Base-by-base conservation (phyloP, 495 filamentous ascomycete species). In the Saxophila tyrrhenica region DNA sequence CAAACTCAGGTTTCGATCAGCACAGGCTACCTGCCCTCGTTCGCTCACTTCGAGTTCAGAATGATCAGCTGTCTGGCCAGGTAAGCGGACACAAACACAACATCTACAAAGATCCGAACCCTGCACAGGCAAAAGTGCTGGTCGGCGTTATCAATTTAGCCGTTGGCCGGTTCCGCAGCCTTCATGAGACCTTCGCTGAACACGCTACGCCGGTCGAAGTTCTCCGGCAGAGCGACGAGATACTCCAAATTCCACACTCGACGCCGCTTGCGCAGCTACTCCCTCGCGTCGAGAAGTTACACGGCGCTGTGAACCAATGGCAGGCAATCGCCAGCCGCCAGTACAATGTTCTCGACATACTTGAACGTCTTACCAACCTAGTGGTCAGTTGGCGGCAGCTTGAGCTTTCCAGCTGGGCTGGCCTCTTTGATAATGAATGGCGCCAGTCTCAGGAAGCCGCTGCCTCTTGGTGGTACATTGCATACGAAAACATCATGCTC, bases 391-490 rank as follows among this genome's bases (percentile, higher is more conserved):
- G 94, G 94, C 79, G 94, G 25, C 81, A 87, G 35, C 73, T 97
- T 24, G 94, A 99, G 59, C 71, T 99, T 23, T 81, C 85, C 0
- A 94, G 89, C 3, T 99, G 94, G 94, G 82, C 86, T 19, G 83
- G 80, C 38, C 68, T 99, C n/a, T 78, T 99, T 47, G 87, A 95
- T 59, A 76, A 84, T 55, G 92, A 99, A 66, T 75, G 81, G 15
- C 77, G 80, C 58, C 85, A 83, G 58, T 86, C 80, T 55, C 70
- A 81, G 10, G 75, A 84, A 25, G 82, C 87, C 62, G 89, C 91
- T 10, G 80, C 79, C 56, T 82, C 84, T 11, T 99, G 92, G 91
- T 99, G 90, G 87, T 99, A 96, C 63, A 78, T 96, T 43, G 87
- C 90, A 5, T 97, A 94, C 50, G 87, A 95, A 68, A 85, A 78